Base-by-base conservation (phyloP, 2,329 filamentous ascomycete species). In the Ramularia collo-cygni region DNA sequence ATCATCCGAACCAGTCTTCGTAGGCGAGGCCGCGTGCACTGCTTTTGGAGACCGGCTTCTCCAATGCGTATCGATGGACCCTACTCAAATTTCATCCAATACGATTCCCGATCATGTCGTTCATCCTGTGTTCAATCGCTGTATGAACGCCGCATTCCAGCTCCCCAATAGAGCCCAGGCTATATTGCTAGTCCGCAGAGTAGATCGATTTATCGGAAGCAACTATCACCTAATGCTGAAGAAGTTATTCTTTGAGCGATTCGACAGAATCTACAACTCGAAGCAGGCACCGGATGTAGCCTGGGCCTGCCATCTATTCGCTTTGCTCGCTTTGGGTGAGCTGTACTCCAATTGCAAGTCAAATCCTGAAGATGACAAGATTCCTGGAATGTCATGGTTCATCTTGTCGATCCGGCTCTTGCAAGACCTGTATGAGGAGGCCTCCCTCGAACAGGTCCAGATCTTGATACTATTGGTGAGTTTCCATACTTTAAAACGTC, bases 311-410 rank as follows among this genome's bases (percentile, higher is more conserved):
- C 71, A 71, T 39, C 44, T 71, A 0, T 68, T 65, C 52, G 66
- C 64, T 0, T 31, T 71, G 1, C 67, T 72, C 43, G 69, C 68
- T 0, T 56, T 72, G 3, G 69, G 69, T 0, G 67, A 71, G 43
- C 60, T 69, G 26, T 71, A 71, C 18, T 68, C 67, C 0, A 64
- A 60, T 0, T 57, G 65, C 14, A 59, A 62, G 2, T 61, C 48
- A 40, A 59, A 8, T 21, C 57, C 3, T 54, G 60, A 9, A 44
- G 53, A 21, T 46, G 47, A 41, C 34, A 44, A 56, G 2, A 67
- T 70, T 26, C 69, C 69, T 1, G 69, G 69, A 0, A 54, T 70
- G 40, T 45, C 50, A 0, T 71, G 70, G 28, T 72, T 69, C 48
- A 58, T 63, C 0, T 56, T 63, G 2, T 66, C 68, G 0, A 64